These are phyloP conservation scores for Sisymbrium irio DNA, from an alignment of 345 rosid species.

Conservation along the genomic window DNA sequence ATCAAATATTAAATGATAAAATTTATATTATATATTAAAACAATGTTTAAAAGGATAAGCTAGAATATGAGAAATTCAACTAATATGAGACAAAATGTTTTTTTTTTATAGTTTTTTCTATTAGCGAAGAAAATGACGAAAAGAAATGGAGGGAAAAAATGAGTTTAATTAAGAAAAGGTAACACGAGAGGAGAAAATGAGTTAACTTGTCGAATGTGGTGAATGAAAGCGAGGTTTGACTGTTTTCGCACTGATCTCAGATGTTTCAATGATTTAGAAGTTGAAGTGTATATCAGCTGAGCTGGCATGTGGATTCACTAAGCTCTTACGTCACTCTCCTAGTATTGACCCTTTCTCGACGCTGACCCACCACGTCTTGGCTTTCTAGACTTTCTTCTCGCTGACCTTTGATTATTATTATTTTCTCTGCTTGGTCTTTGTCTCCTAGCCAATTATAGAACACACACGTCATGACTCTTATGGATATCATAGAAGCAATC, in stretches of 20 bases:
- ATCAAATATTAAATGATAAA: too few relatives aligned
- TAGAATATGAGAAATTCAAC: neutral
- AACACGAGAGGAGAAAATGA: neutral
- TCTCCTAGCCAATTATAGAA: neutral
- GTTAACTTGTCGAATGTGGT: neutral
- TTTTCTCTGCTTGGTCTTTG: neutral
- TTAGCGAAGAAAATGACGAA: neutral
- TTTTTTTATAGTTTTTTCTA: neutral
- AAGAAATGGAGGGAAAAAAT: neutral
- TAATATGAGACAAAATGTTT: neutral
- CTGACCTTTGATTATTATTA: slow-evolving; percentile 6
- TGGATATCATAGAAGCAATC: neutral
- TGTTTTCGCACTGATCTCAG: neutral
- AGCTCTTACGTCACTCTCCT: slow-evolving; percentile 12
- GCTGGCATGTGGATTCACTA: slow-evolving; percentile 15
- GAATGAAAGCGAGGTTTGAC: slow-evolving; percentile 10
- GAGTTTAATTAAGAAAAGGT: neutral
- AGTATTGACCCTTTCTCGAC: slow-evolving; percentile 29
- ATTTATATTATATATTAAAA: neutral
- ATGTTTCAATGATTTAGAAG: slow-evolving; percentile 9
- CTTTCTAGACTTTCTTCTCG: slow-evolving; percentile 6
- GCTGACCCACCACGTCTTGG: slow-evolving; percentile 25
- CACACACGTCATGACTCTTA: neutral
- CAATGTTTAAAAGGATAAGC: neutral
- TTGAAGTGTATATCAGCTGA: slow-evolving; percentile 7